A percentile compares a stretch with the other conserved stretches of the same genome.
Conservation (phyloP, 768 basidiomycete genomes). For the Astraeus odoratus region DNA sequence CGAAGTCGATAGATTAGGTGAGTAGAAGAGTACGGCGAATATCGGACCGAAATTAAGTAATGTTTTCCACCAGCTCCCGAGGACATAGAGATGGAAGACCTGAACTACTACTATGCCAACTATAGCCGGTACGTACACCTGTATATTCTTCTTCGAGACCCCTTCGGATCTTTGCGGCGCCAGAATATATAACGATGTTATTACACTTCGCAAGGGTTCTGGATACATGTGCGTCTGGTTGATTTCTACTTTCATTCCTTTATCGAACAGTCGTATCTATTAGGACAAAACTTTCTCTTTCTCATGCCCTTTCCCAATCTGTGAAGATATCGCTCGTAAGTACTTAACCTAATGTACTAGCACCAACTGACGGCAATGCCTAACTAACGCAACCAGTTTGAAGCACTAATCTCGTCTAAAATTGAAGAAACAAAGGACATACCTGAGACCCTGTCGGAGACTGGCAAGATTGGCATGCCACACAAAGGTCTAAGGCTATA, state of each 20-base stretch:
- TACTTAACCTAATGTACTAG: slow-evolving; percentile 7
- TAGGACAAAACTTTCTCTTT: slow-evolving; percentile 94
- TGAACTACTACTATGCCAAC: slow-evolving; percentile 95
- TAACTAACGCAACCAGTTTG: slow-evolving; percentile 48
- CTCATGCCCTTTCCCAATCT: slow-evolving; percentile 92
- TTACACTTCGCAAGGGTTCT: slow-evolving; percentile 88
- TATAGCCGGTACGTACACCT: slow-evolving; percentile 70
- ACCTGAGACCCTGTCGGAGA: slow-evolving; percentile 87
- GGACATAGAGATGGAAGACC: slow-evolving; percentile 91
- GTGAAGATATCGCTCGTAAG: slow-evolving; percentile 90
- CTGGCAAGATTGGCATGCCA: slow-evolving; percentile 88
- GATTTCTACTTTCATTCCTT: slow-evolving; percentile 8
- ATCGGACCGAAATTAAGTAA: background rate
- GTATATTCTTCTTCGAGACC: slow-evolving; percentile 5
- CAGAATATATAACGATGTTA: slow-evolving; percentile 95
- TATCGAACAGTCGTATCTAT: slow-evolving; percentile 3
- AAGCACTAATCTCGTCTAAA: slow-evolving; percentile 84
- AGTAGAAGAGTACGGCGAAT: slow-evolving; percentile 14
- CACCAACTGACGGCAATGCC: background rate
- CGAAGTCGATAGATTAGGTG: slow-evolving; percentile 82
- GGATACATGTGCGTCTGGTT: slow-evolving; percentile 75
- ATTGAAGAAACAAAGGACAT: slow-evolving; percentile 97
- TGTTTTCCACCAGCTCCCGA: slow-evolving; percentile 54
- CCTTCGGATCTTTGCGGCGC: slow-evolving; percentile 19
- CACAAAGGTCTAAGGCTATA: slow-evolving; percentile 57